Conservation (phyloP, 305 asterid genomes). For the Plantago lanceolata region DNA sequence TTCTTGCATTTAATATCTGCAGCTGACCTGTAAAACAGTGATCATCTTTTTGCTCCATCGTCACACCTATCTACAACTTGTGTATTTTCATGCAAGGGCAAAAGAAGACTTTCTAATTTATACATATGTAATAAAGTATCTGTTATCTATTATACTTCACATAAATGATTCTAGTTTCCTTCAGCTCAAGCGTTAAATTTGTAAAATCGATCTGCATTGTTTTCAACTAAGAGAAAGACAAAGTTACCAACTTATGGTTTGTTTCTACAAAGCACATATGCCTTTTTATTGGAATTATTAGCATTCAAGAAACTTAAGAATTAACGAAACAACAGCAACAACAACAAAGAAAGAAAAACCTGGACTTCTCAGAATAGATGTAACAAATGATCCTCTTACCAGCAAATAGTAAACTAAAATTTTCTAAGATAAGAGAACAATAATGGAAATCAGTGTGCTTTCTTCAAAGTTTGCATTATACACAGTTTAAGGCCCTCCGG, state of each 20-base stretch:
- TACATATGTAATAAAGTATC: slow-evolving; percentile 28
- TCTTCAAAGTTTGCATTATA: not conserved
- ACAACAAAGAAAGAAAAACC: too few species aligned
- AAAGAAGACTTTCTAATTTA: slow-evolving; percentile 29
- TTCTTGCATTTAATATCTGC: slow-evolving; percentile 26
- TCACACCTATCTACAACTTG: slow-evolving; percentile 18
- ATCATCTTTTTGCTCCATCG: slow-evolving; percentile 12
- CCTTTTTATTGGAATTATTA: not conserved
- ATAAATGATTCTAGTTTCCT: slow-evolving; percentile 17
- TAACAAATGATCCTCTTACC: not conserved
- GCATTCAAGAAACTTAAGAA: not conserved
- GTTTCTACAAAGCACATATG: not conserved
- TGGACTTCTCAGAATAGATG: not conserved
- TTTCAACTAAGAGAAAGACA: slow-evolving; percentile 8
- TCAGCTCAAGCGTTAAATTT: slow-evolving; percentile 17
- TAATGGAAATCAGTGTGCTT: not conserved
- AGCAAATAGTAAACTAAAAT: not conserved
- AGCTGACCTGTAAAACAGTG: slow-evolving; percentile 38
- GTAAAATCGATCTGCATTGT: slow-evolving; percentile 13
- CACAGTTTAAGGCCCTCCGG: not conserved
- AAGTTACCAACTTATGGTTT: not conserved
- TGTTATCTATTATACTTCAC: slow-evolving; percentile 18
- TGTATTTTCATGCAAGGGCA: slow-evolving; percentile 28
- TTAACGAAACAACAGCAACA: too few species aligned
- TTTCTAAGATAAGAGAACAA: not conserved